phyloP scores from a whole-genome alignment of 805 yeast species.

The Suhomyces tanzawaensis region DNA sequence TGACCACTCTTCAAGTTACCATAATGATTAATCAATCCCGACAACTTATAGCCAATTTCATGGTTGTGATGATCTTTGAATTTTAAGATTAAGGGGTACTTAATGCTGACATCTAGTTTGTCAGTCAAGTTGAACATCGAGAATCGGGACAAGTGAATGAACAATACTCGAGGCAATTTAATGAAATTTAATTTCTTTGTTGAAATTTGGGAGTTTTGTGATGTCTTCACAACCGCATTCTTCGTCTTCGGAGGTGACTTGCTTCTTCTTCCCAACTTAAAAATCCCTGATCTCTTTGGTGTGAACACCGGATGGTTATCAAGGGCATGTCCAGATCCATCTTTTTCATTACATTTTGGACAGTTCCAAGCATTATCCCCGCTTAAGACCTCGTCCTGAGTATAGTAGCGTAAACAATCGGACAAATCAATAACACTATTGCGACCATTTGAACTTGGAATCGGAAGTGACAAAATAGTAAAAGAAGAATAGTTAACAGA shows the following conservation, averaged over 20 bases:
- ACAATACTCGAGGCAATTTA: constrained; percentile 36
- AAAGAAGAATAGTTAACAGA: constrained; percentile 62
- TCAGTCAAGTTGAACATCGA: constrained; percentile 52
- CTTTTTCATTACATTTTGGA: constrained; percentile 56
- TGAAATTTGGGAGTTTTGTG: constrained; percentile 5
- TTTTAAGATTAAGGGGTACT: constrained; percentile 54
- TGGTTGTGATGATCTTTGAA: constrained; percentile 38
- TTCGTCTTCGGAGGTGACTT: constrained; percentile 28
- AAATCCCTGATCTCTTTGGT: constrained; percentile 33
- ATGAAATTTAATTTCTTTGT: constrained; percentile 31
- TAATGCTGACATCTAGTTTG: constrained; percentile 48
- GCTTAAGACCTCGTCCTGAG: constrained; percentile 60
- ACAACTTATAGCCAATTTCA: constrained; percentile 48
- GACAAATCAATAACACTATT: constrained; percentile 43
- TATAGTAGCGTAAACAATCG: constrained; percentile 61
- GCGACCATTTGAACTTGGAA: constrained; percentile 40
- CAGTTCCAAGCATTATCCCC: constrained; percentile 86
- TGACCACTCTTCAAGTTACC: constrained; percentile 75
- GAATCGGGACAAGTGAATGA: constrained; percentile 42
- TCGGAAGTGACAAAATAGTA: constrained; percentile 60
- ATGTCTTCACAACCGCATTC: not conserved
- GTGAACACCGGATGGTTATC: constrained; percentile 40
- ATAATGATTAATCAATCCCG: constrained; percentile 66
- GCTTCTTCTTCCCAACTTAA: constrained; percentile 32
- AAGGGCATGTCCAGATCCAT: constrained; percentile 10